These are phyloP conservation scores for Glycine latifolia DNA, from an alignment of 306 rosid species.

Conservation along the genomic window DNA sequence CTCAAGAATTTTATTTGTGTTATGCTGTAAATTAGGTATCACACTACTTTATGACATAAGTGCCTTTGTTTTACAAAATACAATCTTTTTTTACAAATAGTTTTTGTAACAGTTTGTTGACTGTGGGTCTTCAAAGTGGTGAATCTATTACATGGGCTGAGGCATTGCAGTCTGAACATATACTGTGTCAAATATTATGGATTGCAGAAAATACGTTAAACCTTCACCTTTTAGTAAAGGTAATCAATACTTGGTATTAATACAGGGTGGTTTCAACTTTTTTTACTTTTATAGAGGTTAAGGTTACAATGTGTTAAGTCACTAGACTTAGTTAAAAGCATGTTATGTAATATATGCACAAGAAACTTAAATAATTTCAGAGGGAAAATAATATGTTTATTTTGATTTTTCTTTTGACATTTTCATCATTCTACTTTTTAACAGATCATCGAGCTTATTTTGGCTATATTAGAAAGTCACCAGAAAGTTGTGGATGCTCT, in stretches of 20 bases:
- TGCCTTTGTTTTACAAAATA: slow-evolving; percentile 29
- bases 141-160: slow-evolving; percentile 67
- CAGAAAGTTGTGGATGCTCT: slow-evolving; percentile 65
- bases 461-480: slow-evolving; percentile 75
- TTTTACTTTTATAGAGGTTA: not conserved
- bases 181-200: slow-evolving; percentile 76
- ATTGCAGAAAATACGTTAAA: slow-evolving; percentile 84
- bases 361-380: slow-evolving; percentile 21
- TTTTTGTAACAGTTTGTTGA: slow-evolving; percentile 63
- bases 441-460: slow-evolving; percentile 78
- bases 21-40: slow-evolving; percentile 28
- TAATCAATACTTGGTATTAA: slow-evolving; percentile 34
- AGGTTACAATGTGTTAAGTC: slow-evolving; percentile 8
- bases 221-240: slow-evolving; percentile 89
- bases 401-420: slow-evolving; percentile 27
- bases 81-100: slow-evolving; percentile 38
- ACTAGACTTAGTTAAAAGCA: slow-evolving; percentile 21
- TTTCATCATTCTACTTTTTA: slow-evolving; percentile 45
- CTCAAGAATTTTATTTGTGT: not conserved
- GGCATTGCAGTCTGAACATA: slow-evolving; percentile 72
- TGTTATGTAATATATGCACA: slow-evolving; percentile 21
- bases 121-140: slow-evolving; percentile 72
- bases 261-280: slow-evolving; percentile 22
- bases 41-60: slow-evolving; percentile 8
- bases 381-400: not conserved